Conservation (phyloP, 345 rosid genomes). For the Orychophragmus violaceus region DNA sequence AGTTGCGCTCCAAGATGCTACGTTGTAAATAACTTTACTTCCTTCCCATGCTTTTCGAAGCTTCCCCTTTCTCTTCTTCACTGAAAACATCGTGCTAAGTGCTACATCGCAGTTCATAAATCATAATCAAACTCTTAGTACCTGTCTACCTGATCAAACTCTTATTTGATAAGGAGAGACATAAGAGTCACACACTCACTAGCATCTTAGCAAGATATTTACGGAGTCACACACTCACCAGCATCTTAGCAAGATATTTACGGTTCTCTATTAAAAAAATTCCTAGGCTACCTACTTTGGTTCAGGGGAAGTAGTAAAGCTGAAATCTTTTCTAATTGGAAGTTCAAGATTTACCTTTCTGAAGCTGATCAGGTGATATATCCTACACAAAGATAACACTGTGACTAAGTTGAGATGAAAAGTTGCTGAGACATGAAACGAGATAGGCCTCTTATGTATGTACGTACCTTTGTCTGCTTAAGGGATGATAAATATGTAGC, state of each 20-base stretch:
- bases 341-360: slow-evolving; percentile 48
- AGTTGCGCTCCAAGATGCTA: slow-evolving; percentile 99
- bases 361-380: slow-evolving; percentile 85
- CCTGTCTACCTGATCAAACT: background rate
- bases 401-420: background rate
- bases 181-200: background rate
- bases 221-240: background rate
- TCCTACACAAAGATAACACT: slow-evolving; percentile 45
- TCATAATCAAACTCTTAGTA: background rate
- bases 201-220: background rate
- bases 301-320: background rate
- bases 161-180: background rate
- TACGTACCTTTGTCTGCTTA: slow-evolving; percentile 68
- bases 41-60: slow-evolving; percentile 99
- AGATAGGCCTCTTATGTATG: background rate
- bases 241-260: background rate
- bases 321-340: background rate
- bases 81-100: slow-evolving; percentile 80
- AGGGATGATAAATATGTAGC: slow-evolving; percentile 82
- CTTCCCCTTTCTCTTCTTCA: slow-evolving; percentile 79
- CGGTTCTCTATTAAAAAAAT: background rate
- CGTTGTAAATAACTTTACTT: slow-evolving; percentile 85
- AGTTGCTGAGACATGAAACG: background rate
- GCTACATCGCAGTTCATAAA: slow-evolving; percentile 38
- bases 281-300: background rate